phyloP scores from a whole-genome alignment of 78 protist species.

The Emiliania huxleyi region DNA sequence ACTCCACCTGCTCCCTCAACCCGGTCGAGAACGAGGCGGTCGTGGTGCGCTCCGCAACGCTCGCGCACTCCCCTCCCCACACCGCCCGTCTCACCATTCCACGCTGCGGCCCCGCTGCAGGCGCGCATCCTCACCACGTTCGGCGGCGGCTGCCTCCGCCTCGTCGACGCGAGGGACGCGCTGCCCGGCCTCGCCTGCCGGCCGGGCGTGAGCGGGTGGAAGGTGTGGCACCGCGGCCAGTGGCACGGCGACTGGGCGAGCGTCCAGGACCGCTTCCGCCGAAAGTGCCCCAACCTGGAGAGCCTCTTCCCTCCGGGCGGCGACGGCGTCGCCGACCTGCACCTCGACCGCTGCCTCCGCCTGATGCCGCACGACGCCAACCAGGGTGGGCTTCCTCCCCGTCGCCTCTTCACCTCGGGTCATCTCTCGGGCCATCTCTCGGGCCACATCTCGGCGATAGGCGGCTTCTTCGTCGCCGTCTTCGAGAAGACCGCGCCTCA shows the following conservation, averaged over 20 bases:
- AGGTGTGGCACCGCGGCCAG: slow-evolving; percentile 11
- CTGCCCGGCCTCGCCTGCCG: slow-evolving; percentile 59
- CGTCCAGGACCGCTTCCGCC: not conserved
- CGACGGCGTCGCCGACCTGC: not conserved
- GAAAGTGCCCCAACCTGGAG: not conserved
- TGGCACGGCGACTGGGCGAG: not conserved
- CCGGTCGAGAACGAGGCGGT: slow-evolving; percentile 68
- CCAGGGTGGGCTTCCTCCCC: too few species aligned
- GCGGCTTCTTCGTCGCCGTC: slow-evolving; percentile 75
- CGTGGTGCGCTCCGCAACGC: not conserved
- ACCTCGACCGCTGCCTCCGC: slow-evolving; percentile 33
- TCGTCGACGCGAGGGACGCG: not conserved
- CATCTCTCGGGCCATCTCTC: too few species aligned
- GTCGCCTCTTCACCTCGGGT: too few species aligned
- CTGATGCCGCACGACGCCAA: slow-evolving; percentile 58
- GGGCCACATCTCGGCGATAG: slow-evolving; percentile 61
- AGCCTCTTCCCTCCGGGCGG: not conserved
- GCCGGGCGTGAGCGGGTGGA: slow-evolving; percentile 80
- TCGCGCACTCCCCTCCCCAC: not conserved
- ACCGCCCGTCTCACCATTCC: not conserved
- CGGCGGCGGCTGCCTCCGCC: not conserved
- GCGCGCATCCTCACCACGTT: not conserved
- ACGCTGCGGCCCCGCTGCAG: not conserved
- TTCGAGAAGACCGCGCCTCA: slow-evolving; percentile 3
- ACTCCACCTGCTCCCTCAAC: slow-evolving; percentile 64